Evolutionary conservation across 2,329 filamentous ascomycete species (phyloP).

Genomic region (Polychaeton citri): DNA sequence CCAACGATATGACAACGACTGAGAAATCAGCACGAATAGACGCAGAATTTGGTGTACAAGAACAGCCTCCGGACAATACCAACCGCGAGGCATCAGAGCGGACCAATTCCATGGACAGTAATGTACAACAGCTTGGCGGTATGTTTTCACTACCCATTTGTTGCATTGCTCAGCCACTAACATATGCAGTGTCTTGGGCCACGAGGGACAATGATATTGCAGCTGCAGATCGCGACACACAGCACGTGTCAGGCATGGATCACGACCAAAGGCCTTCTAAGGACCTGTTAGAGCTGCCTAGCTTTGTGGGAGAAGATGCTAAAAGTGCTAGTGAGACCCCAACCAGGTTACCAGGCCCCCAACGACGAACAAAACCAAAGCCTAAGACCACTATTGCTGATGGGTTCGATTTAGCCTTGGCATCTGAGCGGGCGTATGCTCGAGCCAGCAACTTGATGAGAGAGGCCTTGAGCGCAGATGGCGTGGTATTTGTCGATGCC

Average conservation of each 20-base stretch:
- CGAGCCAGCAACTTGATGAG: conserved; percentile 35
- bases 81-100: too few relatives aligned
- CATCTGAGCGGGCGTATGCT: conserved; percentile 24
- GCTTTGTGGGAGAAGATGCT: not conserved
- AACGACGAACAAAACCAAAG: not conserved
- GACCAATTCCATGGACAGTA: too few relatives aligned
- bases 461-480: conserved; percentile 32
- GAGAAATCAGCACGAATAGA: conserved; percentile 5
- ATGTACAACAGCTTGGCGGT: too few relatives aligned
- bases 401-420: not conserved
- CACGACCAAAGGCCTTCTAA: not conserved
- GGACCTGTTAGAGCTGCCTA: not conserved
- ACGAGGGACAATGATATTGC: not conserved
- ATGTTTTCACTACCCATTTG: too few relatives aligned
- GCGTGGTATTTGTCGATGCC: conserved; percentile 28
- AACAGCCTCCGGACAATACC: conserved; percentile 1
- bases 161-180: not conserved
- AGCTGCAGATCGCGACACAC: not conserved
- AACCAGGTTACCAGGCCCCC: not conserved
- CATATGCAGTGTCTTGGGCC: not conserved
- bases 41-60: conserved; percentile 11
- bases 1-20: not conserved
- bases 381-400: not conserved
- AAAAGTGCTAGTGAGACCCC: not conserved
- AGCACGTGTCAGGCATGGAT: not conserved